Conservation (phyloP, 306 rosid species). For the Cucumis cinereus region DNA sequence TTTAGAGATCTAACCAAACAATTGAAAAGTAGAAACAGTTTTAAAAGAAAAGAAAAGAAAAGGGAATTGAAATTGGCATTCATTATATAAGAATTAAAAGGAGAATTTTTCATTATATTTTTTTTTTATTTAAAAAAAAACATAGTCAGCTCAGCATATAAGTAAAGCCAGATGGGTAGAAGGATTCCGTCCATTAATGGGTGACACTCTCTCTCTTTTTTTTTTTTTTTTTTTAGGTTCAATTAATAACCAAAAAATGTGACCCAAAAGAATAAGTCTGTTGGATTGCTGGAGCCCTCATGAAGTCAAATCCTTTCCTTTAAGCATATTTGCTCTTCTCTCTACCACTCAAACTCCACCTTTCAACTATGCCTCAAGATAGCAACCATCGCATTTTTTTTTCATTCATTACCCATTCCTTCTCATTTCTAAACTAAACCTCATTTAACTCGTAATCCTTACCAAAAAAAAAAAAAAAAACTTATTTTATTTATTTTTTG, state of each 20-base stretch:
- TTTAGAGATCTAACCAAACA: background rate
- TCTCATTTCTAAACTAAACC: background rate
- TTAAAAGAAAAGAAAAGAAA: no score
- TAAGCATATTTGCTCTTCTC: background rate
- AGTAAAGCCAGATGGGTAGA: background rate
- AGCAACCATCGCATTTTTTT: background rate
- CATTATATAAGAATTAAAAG: no score
- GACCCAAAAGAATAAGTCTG: background rate
- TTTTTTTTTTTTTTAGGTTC: background rate
- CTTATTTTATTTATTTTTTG: no score
- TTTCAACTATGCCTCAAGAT: background rate
- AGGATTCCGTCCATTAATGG: conserved; percentile 3
- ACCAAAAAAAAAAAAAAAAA: no score
- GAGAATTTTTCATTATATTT: background rate
- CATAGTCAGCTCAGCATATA: background rate
- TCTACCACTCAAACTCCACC: conserved; percentile 7
- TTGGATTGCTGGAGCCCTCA: background rate
- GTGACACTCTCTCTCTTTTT: background rate
- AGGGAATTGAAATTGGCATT: no score
- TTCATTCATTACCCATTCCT: background rate
- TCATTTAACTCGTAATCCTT: background rate
- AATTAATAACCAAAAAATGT: background rate
- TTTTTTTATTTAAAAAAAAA: background rate
- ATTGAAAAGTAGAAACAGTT: no score
- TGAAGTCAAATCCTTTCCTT: background rate